Conservation (phyloP, 2,329 filamentous ascomycete species). For the Purpureocillium lavendulum region DNA sequence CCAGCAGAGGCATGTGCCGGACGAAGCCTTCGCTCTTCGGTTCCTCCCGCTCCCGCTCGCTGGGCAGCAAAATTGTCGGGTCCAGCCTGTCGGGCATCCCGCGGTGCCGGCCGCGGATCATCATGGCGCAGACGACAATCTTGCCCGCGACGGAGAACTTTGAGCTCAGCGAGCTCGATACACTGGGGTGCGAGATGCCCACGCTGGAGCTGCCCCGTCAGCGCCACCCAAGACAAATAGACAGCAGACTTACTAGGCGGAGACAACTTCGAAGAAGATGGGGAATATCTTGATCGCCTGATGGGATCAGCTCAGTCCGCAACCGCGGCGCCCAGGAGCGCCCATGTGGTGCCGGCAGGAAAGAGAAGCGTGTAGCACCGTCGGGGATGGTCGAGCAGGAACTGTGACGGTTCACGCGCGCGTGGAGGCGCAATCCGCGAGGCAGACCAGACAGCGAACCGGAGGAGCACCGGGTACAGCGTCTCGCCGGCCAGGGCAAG, state of each 20-base stretch:
- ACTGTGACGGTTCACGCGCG: slow-evolving; percentile 38
- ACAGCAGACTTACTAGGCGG: slow-evolving; percentile 20
- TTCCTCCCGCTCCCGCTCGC: slow-evolving; percentile 7
- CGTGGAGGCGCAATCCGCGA: slow-evolving; percentile 34
- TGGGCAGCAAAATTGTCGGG: slow-evolving; percentile 23
- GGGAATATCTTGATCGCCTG: slow-evolving; percentile 22
- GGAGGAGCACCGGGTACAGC: slow-evolving; percentile 48
- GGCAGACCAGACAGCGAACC: slow-evolving; percentile 49
- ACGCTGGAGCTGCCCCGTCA: slow-evolving; percentile 20
- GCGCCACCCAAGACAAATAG: no score
- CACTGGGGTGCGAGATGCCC: slow-evolving; percentile 24
- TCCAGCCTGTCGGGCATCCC: slow-evolving; percentile 25
- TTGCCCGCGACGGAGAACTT: slow-evolving; percentile 24
- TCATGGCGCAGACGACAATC: slow-evolving; percentile 27
- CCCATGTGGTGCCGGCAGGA: slow-evolving; percentile 51
- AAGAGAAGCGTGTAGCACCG: slow-evolving; percentile 57
- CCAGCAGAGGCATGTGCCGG: no score
- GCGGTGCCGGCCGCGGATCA: slow-evolving; percentile 27
- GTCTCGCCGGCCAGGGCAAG: slow-evolving; percentile 46
- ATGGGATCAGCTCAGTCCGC: neutral
- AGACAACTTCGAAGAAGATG: slow-evolving; percentile 24
- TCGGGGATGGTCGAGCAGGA: slow-evolving; percentile 54
- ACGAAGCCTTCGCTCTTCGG: no score
- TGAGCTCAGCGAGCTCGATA: slow-evolving; percentile 19
- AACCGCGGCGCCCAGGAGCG: slow-evolving; percentile 32